Evolutionary conservation across 345 rosid species (phyloP), one percentile per base, ranked within the genome.

Genomic region (Syzygium aromaticum): DNA sequence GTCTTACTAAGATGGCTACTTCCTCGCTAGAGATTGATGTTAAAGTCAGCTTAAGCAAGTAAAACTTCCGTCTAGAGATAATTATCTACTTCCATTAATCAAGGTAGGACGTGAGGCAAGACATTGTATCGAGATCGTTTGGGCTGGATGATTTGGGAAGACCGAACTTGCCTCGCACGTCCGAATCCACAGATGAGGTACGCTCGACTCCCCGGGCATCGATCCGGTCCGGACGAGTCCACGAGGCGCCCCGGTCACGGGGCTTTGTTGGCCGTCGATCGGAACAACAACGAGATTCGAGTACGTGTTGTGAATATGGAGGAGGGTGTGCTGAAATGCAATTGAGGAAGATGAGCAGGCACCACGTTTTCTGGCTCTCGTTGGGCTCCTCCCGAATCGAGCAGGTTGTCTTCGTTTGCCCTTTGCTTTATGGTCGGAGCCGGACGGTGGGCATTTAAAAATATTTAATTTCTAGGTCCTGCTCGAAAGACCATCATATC

Each of bases 11-110:
- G 73, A 61, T 13, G 73, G 16, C 8, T 61, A 4, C 67, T 61
- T 7, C 67, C 67, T 61, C 17, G 0, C 67, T 0, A 12, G 13
- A 33, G 0, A 33, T 73, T 2, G 25, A 19, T 19, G 49, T 11
- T 21, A 22, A 54, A 54, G 59, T 54, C 22, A 27, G 59, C 11
- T 22, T 8, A 21, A 54, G 46, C 46, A 43, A 43, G 23, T 10
- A 19, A 21, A 33, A 17, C 13, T 4, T 11, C 0, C 27, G 27
- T 73, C 80, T 9, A 67, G 22, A 33, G 27, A 19, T 33, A 9
- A 0, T 33, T 19, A 43, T 10, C 33, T 17, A 17, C 23, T 16
- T 0, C 3, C 78, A 17, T 17, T 8, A 6, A 17, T 30, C 46
- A 19, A 59, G 43, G 8, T 67, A 30, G 21, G 1, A 11, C 23